Percentiles rank a stretch among this genome's conserved stretches.
phyloP scores from a whole-genome alignment of 2,329 filamentous ascomycete species.

The Clarireedia sp. region DNA sequence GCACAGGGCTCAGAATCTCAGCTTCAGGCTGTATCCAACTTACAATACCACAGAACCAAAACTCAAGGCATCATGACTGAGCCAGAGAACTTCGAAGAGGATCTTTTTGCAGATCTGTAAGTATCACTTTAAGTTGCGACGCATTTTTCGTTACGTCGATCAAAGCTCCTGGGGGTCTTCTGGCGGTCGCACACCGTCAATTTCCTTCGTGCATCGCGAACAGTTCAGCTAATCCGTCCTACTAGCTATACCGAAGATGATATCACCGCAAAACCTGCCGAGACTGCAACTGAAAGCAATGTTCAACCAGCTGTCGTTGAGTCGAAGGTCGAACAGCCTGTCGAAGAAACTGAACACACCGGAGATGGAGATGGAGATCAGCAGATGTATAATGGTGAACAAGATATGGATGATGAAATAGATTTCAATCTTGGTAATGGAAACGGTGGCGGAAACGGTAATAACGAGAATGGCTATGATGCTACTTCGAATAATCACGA shows the following conservation, averaged over 20 bases:
- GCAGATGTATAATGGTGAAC: slow-evolving; percentile 36
- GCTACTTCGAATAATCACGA: slow-evolving; percentile 25
- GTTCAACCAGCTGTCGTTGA: slow-evolving; percentile 17
- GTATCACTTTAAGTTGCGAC: slow-evolving; percentile 31
- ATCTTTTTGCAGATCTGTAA: slow-evolving; percentile 93
- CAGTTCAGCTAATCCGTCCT: slow-evolving; percentile 7
- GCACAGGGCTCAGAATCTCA: neutral
- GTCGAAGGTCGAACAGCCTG: slow-evolving; percentile 21
- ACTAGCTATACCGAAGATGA: slow-evolving; percentile 62
- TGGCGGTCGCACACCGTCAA: neutral
- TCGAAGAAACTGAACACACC: slow-evolving; percentile 29
- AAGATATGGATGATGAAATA: slow-evolving; percentile 49
- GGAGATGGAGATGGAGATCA: slow-evolving; percentile 32
- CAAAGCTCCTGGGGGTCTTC: neutral
- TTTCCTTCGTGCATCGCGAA: neutral
- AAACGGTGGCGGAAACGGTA: slow-evolving; percentile 27
- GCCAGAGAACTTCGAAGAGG: slow-evolving; percentile 76
- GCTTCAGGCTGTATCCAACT: neutral
- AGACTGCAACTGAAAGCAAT: slow-evolving; percentile 26
- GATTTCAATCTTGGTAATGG: slow-evolving; percentile 49
- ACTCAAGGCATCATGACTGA: slow-evolving; percentile 57
- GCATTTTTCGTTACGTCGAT: neutral
- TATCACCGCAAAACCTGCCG: slow-evolving; percentile 34
- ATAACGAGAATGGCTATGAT: slow-evolving; percentile 13
- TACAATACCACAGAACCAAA: neutral